Evolutionary conservation across 768 basidiomycete species (phyloP), one percentile per base, ranked within the genome.

Genomic region (Suillus alpinus): DNA sequence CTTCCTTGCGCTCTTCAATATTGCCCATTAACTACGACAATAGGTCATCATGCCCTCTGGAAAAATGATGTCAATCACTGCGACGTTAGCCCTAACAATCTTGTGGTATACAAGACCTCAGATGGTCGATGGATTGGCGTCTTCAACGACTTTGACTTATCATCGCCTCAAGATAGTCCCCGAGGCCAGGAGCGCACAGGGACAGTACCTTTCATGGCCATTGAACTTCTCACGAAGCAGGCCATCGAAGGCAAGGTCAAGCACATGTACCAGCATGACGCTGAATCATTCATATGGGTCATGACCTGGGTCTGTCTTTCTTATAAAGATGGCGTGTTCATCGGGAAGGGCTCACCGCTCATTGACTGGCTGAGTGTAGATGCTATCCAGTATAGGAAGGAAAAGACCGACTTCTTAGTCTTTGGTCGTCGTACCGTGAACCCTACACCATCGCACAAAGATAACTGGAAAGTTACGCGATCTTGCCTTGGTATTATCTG

Each of bases 161-260:
- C 32, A 12, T 55, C n/a, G n/a, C 46, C 29, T 26, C 23, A 1
- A 4, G 20, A 51, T 31, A 47, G 26, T 34, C 34, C 37, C 18
- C 7, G 12, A 3, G 10, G 18, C 32, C 29, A 39, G 2, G 52
- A 61, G 46, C 56, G 63, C 31, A 63, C 64, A n/a, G 63, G 63
- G n/a, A 64, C 64, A n/a, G 39, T 53, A 12, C 63, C 64, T 1
- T 65, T 60, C 59, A 65, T 65, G 63, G 47, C 63, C 2, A 29
- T 60, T 0, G 59, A 58, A 16, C 47, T 61, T 7, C 46, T 58
- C 4, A 14, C 10, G 2, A 1, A 36, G 20, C 14, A 4, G 0
- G 34, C 20, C 29, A 31, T 40, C 1, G 16, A 56, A 29, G 58
- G 58, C 32, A 26, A 59, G 34, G 16, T 59, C 8, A 6, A 50